phyloP scores from a whole-genome alignment of 306 rosid genomes.

The Astragalus glycyphyllos region DNA sequence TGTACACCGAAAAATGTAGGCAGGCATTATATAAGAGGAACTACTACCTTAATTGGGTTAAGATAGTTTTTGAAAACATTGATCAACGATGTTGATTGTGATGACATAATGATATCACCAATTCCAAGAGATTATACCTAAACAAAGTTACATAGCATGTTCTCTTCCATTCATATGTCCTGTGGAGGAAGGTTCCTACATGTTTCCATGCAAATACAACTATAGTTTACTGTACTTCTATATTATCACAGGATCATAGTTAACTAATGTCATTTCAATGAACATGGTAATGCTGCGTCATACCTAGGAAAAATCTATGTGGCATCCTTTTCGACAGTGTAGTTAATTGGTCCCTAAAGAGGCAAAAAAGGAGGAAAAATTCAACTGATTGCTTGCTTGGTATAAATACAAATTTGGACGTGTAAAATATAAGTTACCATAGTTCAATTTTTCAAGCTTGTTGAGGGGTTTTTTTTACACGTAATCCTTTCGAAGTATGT shows the following conservation, averaged over 20 bases:
- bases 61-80: background rate
- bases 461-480: constrained; percentile 36
- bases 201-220: constrained; percentile 48
- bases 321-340: constrained; percentile 34
- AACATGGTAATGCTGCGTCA: constrained; percentile 42
- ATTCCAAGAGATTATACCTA: constrained; percentile 20
- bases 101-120: constrained; percentile 52
- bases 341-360: constrained; percentile 45
- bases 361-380: constrained; percentile 22
- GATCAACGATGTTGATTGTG: constrained; percentile 48
- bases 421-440: constrained; percentile 18
- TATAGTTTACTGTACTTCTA: constrained; percentile 39
- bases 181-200: constrained; percentile 57
- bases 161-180: constrained; percentile 43
- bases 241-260: constrained; percentile 33
- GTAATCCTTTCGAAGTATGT: constrained; percentile 48
- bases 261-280: constrained; percentile 47
- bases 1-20: constrained; percentile 28
- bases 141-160: constrained; percentile 50
- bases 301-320: constrained; percentile 39
- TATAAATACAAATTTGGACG: constrained; percentile 7
- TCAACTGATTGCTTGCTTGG: constrained; percentile 9
- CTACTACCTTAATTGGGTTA: constrained; percentile 1
- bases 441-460: constrained; percentile 39
- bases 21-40: constrained; percentile 17